Conservation (phyloP, 2,329 filamentous ascomycete species). For the Parastagonospora nodorum region DNA sequence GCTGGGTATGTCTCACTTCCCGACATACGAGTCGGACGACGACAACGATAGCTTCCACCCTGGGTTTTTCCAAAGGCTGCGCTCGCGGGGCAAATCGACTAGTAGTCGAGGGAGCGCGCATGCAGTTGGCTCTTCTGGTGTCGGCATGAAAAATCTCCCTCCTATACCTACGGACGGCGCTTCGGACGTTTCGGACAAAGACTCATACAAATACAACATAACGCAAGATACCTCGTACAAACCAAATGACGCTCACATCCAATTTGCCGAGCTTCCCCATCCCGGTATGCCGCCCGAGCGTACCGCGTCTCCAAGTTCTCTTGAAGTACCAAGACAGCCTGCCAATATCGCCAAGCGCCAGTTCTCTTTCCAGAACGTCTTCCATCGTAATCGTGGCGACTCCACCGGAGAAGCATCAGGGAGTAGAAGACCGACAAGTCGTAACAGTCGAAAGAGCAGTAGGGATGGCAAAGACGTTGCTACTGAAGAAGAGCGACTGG, state of each 20-base stretch:
- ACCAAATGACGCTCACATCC: constrained; percentile 45
- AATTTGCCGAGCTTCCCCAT: constrained; percentile 51
- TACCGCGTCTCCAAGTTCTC: constrained; percentile 50
- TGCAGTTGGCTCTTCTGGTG: constrained; percentile 10
- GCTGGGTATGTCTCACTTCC: constrained; percentile 85
- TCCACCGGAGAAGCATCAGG: constrained; percentile 28
- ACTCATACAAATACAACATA: constrained; percentile 51
- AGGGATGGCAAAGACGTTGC: constrained; percentile 49
- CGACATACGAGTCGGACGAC: constrained; percentile 61
- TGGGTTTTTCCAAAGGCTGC: constrained; percentile 52
- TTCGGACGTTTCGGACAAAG: constrained; percentile 43
- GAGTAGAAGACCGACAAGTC: constrained; percentile 28
- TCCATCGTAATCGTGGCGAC: constrained; percentile 58
- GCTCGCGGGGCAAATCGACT: constrained; percentile 42
- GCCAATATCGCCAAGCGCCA: constrained; percentile 69
- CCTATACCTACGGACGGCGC: constrained; percentile 27
- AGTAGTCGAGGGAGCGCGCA: constrained; percentile 28
- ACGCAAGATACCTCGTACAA: constrained; percentile 57
- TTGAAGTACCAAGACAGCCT: constrained; percentile 62
- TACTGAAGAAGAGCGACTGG: constrained; percentile 82
- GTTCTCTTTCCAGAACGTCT: constrained; percentile 91
- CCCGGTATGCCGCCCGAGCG: constrained; percentile 39
- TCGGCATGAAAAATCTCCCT: constrained; percentile 31
- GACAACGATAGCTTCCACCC: constrained; percentile 50
- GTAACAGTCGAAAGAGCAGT: constrained; percentile 40